A percentile compares a stretch with the other conserved stretches of the same genome.
These are phyloP conservation scores for Trypanosoma theileri DNA, from an alignment of 208 protist genomes.

Conservation along the genomic window DNA sequence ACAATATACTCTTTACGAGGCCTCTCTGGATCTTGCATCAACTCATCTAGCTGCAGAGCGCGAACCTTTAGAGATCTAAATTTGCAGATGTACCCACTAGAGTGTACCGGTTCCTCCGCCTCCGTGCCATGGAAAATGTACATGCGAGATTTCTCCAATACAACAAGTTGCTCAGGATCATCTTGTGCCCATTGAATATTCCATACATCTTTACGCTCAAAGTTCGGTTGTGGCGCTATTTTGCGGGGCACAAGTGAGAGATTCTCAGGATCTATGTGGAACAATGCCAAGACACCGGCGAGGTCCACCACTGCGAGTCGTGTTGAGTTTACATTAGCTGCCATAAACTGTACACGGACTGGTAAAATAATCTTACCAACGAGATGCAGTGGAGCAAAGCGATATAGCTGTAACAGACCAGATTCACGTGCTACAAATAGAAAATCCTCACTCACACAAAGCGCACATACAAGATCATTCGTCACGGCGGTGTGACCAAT, in stretches of 20 bases:
- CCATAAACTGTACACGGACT: slow-evolving; percentile 78
- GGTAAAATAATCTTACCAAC: slow-evolving; percentile 77
- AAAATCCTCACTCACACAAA: slow-evolving; percentile 78
- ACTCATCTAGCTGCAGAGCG: slow-evolving; percentile 91
- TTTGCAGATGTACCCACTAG: slow-evolving; percentile 89
- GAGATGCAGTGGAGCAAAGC: slow-evolving; percentile 82
- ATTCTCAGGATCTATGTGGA: slow-evolving; percentile 49
- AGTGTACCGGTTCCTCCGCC: slow-evolving; percentile 90
- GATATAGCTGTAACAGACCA: slow-evolving; percentile 86
- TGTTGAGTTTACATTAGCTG: slow-evolving; percentile 92
- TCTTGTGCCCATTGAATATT: slow-evolving; percentile 92
- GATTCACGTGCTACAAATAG: slow-evolving; percentile 91
- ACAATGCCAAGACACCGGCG: slow-evolving; percentile 76
- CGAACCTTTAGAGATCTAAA: slow-evolving; percentile 93
- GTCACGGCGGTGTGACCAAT: slow-evolving; percentile 72
- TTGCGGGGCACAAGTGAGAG: slow-evolving; percentile 68
- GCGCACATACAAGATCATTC: slow-evolving; percentile 91
- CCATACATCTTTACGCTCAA: slow-evolving; percentile 96
- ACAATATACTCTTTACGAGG: slow-evolving; percentile 85
- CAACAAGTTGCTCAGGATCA: slow-evolving; percentile 90
- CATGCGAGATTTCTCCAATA: slow-evolving; percentile 96
- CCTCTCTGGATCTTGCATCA: slow-evolving; percentile 91
- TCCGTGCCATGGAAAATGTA: slow-evolving; percentile 89
- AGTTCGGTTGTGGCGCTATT: slow-evolving; percentile 48
- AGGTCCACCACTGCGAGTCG: slow-evolving; percentile 91